Conservation (phyloP, 495 filamentous ascomycete genomes). For the Mycothermus thermophilus region DNA sequence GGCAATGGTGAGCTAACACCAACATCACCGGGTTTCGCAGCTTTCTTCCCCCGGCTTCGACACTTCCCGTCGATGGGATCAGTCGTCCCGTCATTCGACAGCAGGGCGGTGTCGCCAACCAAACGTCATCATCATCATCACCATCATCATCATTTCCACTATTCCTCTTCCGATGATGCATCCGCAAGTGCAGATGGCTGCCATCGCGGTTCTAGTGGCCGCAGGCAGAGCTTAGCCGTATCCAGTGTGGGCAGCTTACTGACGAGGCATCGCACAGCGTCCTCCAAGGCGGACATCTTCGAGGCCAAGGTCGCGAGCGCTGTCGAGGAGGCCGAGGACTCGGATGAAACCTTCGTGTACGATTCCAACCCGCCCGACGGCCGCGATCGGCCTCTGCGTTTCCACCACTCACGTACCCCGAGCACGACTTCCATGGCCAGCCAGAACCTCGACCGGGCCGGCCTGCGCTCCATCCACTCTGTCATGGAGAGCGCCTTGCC, state of each 20-base stretch:
- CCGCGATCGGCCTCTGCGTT: constrained; percentile 60
- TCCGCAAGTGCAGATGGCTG: constrained; percentile 7
- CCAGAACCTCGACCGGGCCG: constrained; percentile 58
- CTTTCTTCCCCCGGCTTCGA: constrained; percentile 11
- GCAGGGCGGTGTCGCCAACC: constrained; percentile 18
- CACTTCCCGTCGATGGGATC: constrained; percentile 27
- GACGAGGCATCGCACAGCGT: constrained; percentile 47
- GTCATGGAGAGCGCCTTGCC: constrained; percentile 55
- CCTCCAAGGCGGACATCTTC: constrained; percentile 96
- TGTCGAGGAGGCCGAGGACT: constrained; percentile 83
- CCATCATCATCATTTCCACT: too few species aligned
- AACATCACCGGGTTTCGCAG: constrained; percentile 12
- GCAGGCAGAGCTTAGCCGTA: constrained; percentile 18
- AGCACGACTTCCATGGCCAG: constrained; percentile 85
- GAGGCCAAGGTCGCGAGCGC: constrained; percentile 92
- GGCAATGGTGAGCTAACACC: constrained; percentile 55
- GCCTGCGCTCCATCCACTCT: constrained; percentile 43
- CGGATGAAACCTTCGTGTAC: constrained; percentile 97
- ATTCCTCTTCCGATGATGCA: too few species aligned
- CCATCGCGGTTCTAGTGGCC: constrained; percentile 6
- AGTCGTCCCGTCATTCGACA: constrained; percentile 15
- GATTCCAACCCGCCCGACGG: constrained; percentile 92
- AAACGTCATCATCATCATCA: constrained; percentile 24
- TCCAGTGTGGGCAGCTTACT: constrained; percentile 35
- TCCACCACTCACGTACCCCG: constrained; percentile 91